Base-by-base conservation (phyloP, 306 rosid genomes). In the Prunus salicina region DNA sequence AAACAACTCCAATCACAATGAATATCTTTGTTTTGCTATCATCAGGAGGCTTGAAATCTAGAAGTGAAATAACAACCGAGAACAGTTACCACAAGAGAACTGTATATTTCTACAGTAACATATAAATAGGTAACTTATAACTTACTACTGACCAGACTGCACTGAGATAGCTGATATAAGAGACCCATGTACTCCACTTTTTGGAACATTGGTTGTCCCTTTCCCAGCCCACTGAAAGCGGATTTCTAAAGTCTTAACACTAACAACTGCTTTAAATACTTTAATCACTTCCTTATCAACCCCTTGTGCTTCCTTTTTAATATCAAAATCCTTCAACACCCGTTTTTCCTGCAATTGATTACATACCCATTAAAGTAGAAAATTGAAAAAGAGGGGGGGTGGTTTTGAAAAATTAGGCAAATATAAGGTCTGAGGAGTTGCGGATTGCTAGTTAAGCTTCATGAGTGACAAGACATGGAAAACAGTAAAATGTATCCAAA, bases 221-320 rank as follows among this genome's bases (percentile, higher is more conserved):
- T 86, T 89, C 67, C 90, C 91, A 64, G 93, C 88, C 91, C 91
- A 91, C 61, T 85, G 81, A 45, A 91, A 87, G 30, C 81, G 91
- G 56, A 87, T 81, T 78, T 77, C 79, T 60, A 88, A 16, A 72
- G 71, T 75, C 75, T 82, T 85, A 28, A 81, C 55, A 3, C 57
- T 69, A 18, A 90, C 87, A 73, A 47, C 64, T 16, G 87, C 96
- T 77, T 20, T 60, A 47, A 45, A 80, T 22, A 13, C 69, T 64
- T 32, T 67, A 56, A 56, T 8, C 27, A 52, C 75, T 58, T 57
- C 76, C 55, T 72, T 72, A 56, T 72, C 78, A 63, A 41, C 74
- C 52, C 67, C 74, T 12, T 62, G 45, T 18, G 73, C 84, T 43
- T 75, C 76, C 53, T 69, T 55, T 12, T 12, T 57, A 41, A 81